These are phyloP conservation scores for Cladosporium cucumerinum DNA, from an alignment of 2,329 filamentous ascomycete genomes.

Conservation along the genomic window DNA sequence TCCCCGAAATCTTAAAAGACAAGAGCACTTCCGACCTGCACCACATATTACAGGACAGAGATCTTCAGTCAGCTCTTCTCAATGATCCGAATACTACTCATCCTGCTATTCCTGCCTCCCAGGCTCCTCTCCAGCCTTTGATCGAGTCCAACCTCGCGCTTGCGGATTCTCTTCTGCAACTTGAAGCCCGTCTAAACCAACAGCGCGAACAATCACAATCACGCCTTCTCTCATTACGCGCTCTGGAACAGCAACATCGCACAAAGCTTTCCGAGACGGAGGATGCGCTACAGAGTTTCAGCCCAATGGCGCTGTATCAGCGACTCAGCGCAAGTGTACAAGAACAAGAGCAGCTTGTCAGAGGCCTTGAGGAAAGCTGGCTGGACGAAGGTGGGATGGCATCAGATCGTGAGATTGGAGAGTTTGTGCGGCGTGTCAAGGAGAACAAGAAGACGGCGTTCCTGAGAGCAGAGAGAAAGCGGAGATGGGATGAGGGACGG, in stretches of 20 bases:
- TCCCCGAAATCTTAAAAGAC: constrained; percentile 71
- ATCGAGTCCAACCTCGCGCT: constrained; percentile 70
- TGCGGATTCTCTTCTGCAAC: constrained; percentile 58
- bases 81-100: constrained; percentile 66
- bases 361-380: constrained; percentile 88
- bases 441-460: constrained; percentile 78
- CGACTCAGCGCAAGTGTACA: constrained; percentile 69
- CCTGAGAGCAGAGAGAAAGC: constrained; percentile 78
- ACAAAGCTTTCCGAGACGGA: constrained; percentile 89
- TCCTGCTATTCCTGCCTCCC: constrained; percentile 65
- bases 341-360: constrained; percentile 79
- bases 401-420: constrained; percentile 75
- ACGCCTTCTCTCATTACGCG: constrained; percentile 76
- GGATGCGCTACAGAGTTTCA: constrained; percentile 75
- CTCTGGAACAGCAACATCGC: constrained; percentile 87
- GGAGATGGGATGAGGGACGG: constrained; percentile 91
- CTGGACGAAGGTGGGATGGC: constrained; percentile 63
- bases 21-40: constrained; percentile 81
- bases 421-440: constrained; percentile 79
- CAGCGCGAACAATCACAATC: constrained; percentile 72
- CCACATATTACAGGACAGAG: constrained; percentile 60
- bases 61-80: constrained; percentile 71
- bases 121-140: constrained; percentile 60
- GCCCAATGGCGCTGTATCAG: constrained; percentile 82
- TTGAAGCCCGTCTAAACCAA: constrained; percentile 57